Evolutionary conservation across 768 basidiomycete genomes (phyloP), one percentile per base, ranked within the genome.

Genomic region (Lactifluus subvellereus): DNA sequence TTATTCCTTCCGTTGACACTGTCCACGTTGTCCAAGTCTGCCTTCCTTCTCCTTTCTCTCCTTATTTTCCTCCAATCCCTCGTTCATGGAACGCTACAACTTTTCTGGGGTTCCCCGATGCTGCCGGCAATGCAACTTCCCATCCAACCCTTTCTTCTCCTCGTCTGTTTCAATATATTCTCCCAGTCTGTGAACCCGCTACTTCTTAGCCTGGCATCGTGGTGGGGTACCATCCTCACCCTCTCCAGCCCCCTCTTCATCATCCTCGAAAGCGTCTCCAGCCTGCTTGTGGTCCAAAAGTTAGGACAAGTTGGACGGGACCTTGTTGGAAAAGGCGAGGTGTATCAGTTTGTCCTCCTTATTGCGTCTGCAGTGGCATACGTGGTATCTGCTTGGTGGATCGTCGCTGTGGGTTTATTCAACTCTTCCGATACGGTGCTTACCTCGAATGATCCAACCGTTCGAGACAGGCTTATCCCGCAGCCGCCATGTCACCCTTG

Each of bases 91-190:
- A 89, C 89, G 2, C 78, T 92, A 69, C 77, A 84, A 62, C 79
- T 89, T 47, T 67, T 90, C 61, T 89, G 84, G 83, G 83, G 84
- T 60, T 89, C 88, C 13, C 77, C 83, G 51, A 81, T 83, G 14
- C 79, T 93, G 55, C 85, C 89, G 14, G 79, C 94, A 62, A 78
- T 92, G 60, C 91, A 94, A 75, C 82, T 93, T 37, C 91, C 91
- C 9, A 85, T 91, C 78, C 91, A 93, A 72, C 86, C 91, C 0
- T 90, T 93, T 74, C 80, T 94, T 38, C 84, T 94, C 48, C 85
- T 94, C 54, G 83, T 93, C 61, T 89, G 84, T 72, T 94, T 94
- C 81, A 94, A 94, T 72, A 80, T 85, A 42, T 92, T 91, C 74
- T 83, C 89, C 2, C 79, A 85, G 22, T 76, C 84, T 30, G 80